These are phyloP conservation scores for Pseudogymnoascus sp. DNA, from an alignment of 2,329 filamentous ascomycete genomes.

Conservation along the genomic window DNA sequence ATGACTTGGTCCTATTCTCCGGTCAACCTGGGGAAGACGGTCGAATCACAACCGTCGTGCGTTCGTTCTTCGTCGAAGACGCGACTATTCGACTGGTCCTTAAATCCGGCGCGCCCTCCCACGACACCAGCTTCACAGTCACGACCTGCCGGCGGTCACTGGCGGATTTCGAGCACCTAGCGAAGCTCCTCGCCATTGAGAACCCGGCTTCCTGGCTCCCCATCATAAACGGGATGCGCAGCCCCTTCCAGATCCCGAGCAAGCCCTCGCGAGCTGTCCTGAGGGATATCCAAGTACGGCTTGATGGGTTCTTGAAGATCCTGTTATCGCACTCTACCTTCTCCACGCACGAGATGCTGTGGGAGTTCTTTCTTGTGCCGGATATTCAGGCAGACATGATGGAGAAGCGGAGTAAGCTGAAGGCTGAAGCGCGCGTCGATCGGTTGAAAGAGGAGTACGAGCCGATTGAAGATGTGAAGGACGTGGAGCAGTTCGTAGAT, in stretches of 20 bases:
- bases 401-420: conserved; percentile 77
- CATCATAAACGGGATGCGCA: conserved; percentile 66
- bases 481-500: conserved; percentile 88
- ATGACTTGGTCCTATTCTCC: conserved; percentile 82
- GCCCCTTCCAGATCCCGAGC: conserved; percentile 87
- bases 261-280: conserved; percentile 82
- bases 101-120: conserved; percentile 85
- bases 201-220: conserved; percentile 96
- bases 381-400: conserved; percentile 88
- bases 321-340: conserved; percentile 87
- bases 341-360: conserved; percentile 91
- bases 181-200: conserved; percentile 74
- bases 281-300: conserved; percentile 76
- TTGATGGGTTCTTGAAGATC: conserved; percentile 83
- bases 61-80: conserved; percentile 96
- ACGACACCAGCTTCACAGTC: conserved; percentile 77
- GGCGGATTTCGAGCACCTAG: conserved; percentile 83
- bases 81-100: conserved; percentile 86
- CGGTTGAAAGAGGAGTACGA: conserved; percentile 83
- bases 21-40: conserved; percentile 64
- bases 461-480: conserved; percentile 72
- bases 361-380: conserved; percentile 97
- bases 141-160: conserved; percentile 88
- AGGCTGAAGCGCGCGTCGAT: conserved; percentile 75
- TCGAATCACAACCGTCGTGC: conserved; percentile 83